Conservation (phyloP, 805 yeast species). For the Starmerella sirachaensis region DNA sequence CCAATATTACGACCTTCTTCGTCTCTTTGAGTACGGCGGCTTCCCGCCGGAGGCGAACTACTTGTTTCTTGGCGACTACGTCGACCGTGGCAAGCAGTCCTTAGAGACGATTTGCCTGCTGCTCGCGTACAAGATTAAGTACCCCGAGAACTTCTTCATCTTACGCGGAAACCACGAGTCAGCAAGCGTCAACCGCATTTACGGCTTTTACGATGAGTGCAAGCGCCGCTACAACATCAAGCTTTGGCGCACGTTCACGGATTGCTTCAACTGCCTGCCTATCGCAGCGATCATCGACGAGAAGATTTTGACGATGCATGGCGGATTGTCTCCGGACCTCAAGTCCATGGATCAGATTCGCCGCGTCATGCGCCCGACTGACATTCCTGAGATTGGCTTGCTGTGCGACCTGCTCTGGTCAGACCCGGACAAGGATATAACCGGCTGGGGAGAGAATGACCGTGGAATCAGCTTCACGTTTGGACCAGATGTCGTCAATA, state of each 20-base stretch:
- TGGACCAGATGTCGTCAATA: slow-evolving; percentile 97
- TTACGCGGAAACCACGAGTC: slow-evolving; percentile 97
- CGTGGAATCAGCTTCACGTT: slow-evolving; percentile 98
- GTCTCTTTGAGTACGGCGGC: slow-evolving; percentile 96
- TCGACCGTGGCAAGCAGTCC: slow-evolving; percentile 96
- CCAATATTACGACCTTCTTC: slow-evolving; percentile 87
- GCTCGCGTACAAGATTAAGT: slow-evolving; percentile 92
- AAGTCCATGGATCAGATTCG: slow-evolving; percentile 98
- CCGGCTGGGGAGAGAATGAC: slow-evolving; percentile 98
- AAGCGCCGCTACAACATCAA: slow-evolving; percentile 92
- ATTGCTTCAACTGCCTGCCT: slow-evolving; percentile 95
- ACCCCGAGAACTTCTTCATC: slow-evolving; percentile 94
- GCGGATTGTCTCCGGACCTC: slow-evolving; percentile 94
- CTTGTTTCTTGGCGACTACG: slow-evolving; percentile 91
- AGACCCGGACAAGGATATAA: slow-evolving; percentile 95
- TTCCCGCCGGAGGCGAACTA: slow-evolving; percentile 98
- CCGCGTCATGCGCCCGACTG: slow-evolving; percentile 98
- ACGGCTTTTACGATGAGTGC: slow-evolving; percentile 97
- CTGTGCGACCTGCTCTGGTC: slow-evolving; percentile 96
- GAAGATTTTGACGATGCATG: slow-evolving; percentile 97
- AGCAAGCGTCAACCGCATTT: slow-evolving; percentile 94
- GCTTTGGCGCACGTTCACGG: slow-evolving; percentile 97
- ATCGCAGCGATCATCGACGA: slow-evolving; percentile 98
- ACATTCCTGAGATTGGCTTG: slow-evolving; percentile 94
- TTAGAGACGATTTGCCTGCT: slow-evolving; percentile 88